Conservation (phyloP, 768 basidiomycete genomes). For the Serendipita sp. region DNA sequence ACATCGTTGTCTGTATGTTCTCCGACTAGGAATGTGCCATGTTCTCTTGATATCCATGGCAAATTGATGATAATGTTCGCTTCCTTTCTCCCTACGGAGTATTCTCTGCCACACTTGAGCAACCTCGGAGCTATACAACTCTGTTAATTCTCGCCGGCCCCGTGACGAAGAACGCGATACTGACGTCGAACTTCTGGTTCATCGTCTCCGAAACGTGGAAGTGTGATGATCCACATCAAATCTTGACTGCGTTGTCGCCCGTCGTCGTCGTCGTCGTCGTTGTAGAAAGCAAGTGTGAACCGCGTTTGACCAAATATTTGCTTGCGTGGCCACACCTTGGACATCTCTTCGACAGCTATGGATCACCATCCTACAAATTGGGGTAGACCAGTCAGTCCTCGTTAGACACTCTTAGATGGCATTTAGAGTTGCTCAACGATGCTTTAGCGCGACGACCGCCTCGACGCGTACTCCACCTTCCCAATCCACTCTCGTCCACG, state of each 20-base stretch:
- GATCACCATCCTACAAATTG: conserved; percentile 77
- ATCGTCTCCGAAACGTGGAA: not conserved
- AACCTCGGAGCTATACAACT: not conserved
- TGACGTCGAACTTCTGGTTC: not conserved
- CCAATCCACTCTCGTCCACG: conserved; percentile 50
- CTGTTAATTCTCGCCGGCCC: not conserved
- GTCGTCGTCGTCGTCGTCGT: too few relatives aligned
- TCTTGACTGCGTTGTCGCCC: too few relatives aligned
- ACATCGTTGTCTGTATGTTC: not conserved
- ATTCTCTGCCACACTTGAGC: conserved; percentile 1
- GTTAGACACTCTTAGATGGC: conserved; percentile 2
- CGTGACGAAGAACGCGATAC: not conserved
- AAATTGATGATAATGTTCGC: not conserved
- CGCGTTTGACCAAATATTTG: conserved; percentile 5
- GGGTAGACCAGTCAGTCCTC: conserved; percentile 54
- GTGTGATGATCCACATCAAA: not conserved
- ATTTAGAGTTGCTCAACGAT: not conserved
- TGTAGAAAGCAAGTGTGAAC: not conserved
- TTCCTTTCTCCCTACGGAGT: not conserved
- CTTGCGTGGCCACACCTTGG: conserved; percentile 10
- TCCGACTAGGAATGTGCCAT: not conserved
- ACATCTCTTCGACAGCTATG: conserved; percentile 27
- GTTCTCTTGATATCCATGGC: not conserved
- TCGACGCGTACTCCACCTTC: conserved; percentile 64
- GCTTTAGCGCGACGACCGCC: conserved; percentile 50